phyloP scores from a whole-genome alignment of 495 filamentous ascomycete species.

The Hypoxylon lenormandii region DNA sequence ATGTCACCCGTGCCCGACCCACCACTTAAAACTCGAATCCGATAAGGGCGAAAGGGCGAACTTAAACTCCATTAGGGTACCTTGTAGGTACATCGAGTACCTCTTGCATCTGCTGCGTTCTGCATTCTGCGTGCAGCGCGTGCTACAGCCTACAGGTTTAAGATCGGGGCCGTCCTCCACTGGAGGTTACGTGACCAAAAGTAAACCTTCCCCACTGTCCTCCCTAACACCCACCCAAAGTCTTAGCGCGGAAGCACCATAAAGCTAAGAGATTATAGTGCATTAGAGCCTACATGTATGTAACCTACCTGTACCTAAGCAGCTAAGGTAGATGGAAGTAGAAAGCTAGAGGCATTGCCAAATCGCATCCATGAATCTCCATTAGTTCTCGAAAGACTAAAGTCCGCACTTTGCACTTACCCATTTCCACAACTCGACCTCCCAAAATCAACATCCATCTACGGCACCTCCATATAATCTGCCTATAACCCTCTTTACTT shows the following conservation, averaged over 20 bases:
- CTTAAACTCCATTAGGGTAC: constrained; percentile 4
- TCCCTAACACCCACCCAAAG: constrained; percentile 12
- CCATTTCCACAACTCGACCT: constrained; percentile 20
- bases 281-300: too few species aligned
- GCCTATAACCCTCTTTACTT: constrained; percentile 12
- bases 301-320: too few species aligned
- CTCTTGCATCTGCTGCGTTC: background rate
- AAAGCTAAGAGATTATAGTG: constrained; percentile 4
- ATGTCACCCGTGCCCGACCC: constrained; percentile 12
- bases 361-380: constrained; percentile 34
- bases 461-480: constrained; percentile 33
- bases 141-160: too few species aligned
- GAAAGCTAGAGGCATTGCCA: constrained; percentile 34
- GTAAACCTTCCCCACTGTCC: constrained; percentile 6
- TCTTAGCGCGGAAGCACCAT: constrained; percentile 28
- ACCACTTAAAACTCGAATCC: constrained; percentile 25
- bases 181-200: background rate
- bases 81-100: constrained; percentile 15
- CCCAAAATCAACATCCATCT: constrained; percentile 19
- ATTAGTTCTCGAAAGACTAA: constrained; percentile 36
- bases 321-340: too few species aligned
- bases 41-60: constrained; percentile 30
- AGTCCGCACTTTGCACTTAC: constrained; percentile 28
- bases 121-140: background rate
- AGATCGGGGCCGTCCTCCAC: too few species aligned